These are phyloP conservation scores for Juglanconis juglandina DNA, from an alignment of 2,329 filamentous ascomycete species.

Conservation along the genomic window DNA sequence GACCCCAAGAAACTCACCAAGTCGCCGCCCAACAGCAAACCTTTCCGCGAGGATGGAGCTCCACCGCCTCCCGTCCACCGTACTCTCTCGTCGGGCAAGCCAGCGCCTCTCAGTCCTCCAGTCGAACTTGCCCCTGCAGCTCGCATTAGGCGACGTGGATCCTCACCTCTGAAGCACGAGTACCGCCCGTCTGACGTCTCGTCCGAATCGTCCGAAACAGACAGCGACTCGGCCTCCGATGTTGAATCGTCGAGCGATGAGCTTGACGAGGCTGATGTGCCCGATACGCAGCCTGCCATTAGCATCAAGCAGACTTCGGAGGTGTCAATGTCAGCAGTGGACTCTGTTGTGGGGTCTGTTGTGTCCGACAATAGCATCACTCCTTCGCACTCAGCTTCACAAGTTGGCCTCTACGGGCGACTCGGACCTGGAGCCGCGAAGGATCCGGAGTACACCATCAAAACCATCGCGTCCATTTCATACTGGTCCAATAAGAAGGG, in stretches of 20 bases:
- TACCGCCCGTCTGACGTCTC: constrained; percentile 79
- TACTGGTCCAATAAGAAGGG: constrained; percentile 61
- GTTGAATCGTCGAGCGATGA: constrained; percentile 51
- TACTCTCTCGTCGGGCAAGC: constrained; percentile 37
- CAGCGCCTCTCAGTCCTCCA: constrained; percentile 41
- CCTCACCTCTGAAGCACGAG: constrained; percentile 94
- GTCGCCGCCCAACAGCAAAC: constrained; percentile 30
- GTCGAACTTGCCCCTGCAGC: constrained; percentile 42
- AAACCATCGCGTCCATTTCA: constrained; percentile 54
- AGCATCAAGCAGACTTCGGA: constrained; percentile 47
- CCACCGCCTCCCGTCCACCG: constrained; percentile 54
- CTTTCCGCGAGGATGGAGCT: constrained; percentile 51
- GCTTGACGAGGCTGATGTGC: constrained; percentile 58
- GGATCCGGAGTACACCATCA: constrained; percentile 39
- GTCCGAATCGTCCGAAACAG: constrained; percentile 59
- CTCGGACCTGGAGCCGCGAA: constrained; percentile 53
- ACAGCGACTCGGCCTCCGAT: constrained; percentile 50
- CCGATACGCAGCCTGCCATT: constrained; percentile 56
- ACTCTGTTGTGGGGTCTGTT: constrained; percentile 35
- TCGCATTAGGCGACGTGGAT: constrained; percentile 67
- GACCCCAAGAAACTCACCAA: constrained; percentile 35
- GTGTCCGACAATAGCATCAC: constrained; percentile 60
- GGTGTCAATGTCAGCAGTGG: background rate
- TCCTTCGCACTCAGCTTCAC: constrained; percentile 79
- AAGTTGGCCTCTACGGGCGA: constrained; percentile 45